Base-by-base conservation (phyloP, 2,329 filamentous ascomycete species). In the Penicillium sp. region DNA sequence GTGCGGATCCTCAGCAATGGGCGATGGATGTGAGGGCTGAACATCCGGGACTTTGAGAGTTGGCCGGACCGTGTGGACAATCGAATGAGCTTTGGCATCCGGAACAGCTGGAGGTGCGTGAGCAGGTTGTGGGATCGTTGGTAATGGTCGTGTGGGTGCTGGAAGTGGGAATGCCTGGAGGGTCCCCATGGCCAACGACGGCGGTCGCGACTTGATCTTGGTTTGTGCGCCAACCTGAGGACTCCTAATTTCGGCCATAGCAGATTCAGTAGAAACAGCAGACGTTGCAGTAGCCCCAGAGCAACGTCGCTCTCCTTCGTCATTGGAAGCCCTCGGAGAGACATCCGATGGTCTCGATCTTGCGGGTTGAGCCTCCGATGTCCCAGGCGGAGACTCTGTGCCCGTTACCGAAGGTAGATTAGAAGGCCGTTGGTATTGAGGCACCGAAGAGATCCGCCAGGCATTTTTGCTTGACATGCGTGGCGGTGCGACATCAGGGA, bases 161-260 rank as follows among this genome's bases (percentile, higher is more conserved):
- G 76, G 76, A 22, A 76, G 69, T 63, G 76, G 73, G 40, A 76
- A 75, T 15, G 73, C 66, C 38, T 76, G 66, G 17, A 77, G 67
- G 0, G 72, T 66, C 17, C 68, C 67, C 59, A 72, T 63, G 5
- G 71, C 69, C 44, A 74, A 49, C 0, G 73, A 74, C 4, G 67
- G 56, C 12, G 67, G 67, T 8, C 69, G 71, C 35, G 64, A 45
- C 22, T 56, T 63, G 26, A 35, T 53, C 51, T 66, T 62, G 15
- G 37, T 51, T 35, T 63, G 54, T 2, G 58, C 26, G 19, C 6
- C 19, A 9, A 24, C 28, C 10, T 58, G 47, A n/a, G 62, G 35
- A 35, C 53, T 17, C 2, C 19, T 10, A 12, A 50, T 44, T 33
- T 60, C 62, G 15, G 10, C 35, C 13, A 26, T 28, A 13, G 40